Conservation (phyloP, 2,329 filamentous ascomycete genomes). For the Aspergillus thermomutatus region DNA sequence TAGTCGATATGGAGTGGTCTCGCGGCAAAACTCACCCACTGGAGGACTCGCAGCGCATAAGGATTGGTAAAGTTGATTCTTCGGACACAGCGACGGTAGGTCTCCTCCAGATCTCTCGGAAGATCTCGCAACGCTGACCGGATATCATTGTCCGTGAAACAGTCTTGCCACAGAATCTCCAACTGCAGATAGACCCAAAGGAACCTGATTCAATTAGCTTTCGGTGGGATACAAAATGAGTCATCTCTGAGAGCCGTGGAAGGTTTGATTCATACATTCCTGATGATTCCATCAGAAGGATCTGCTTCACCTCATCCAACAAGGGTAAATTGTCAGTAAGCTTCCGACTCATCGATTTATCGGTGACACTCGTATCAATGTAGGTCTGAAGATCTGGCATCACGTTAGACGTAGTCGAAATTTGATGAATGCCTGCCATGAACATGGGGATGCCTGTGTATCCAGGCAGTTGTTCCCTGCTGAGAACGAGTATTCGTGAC, state of each 20-base stretch:
- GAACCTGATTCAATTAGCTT: too few species aligned
- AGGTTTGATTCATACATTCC: slow-evolving; percentile 2
- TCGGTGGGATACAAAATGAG: too few species aligned
- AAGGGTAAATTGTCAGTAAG: slow-evolving; percentile 14
- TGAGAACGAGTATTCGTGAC: slow-evolving; percentile 15
- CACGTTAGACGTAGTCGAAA: slow-evolving; percentile 17
- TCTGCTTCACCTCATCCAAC: slow-evolving; percentile 1
- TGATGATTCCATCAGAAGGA: slow-evolving; percentile 1
- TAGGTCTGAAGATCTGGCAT: slow-evolving; percentile 16
- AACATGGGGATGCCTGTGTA: slow-evolving; percentile 13
- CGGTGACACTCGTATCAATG: slow-evolving; percentile 15
- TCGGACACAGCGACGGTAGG: slow-evolving; percentile 14
- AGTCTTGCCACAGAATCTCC: slow-evolving; percentile 21
- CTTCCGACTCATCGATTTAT: slow-evolving; percentile 14
- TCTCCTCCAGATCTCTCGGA: slow-evolving; percentile 19
- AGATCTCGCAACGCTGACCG: slow-evolving; percentile 8
- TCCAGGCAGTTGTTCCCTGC: slow-evolving; percentile 20
- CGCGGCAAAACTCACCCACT: slow-evolving; percentile 21
- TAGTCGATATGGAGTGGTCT: slow-evolving; percentile 20
- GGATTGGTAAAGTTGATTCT: slow-evolving; percentile 10
- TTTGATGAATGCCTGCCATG: slow-evolving; percentile 15
- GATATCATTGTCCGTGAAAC: slow-evolving; percentile 17
- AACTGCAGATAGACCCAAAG: slow-evolving; percentile 21
- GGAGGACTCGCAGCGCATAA: slow-evolving; percentile 11
- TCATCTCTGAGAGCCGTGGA: too few species aligned